Evolutionary conservation across 2,329 filamentous ascomycete species (phyloP).

Genomic region (Chaetomiaceae sp.): DNA sequence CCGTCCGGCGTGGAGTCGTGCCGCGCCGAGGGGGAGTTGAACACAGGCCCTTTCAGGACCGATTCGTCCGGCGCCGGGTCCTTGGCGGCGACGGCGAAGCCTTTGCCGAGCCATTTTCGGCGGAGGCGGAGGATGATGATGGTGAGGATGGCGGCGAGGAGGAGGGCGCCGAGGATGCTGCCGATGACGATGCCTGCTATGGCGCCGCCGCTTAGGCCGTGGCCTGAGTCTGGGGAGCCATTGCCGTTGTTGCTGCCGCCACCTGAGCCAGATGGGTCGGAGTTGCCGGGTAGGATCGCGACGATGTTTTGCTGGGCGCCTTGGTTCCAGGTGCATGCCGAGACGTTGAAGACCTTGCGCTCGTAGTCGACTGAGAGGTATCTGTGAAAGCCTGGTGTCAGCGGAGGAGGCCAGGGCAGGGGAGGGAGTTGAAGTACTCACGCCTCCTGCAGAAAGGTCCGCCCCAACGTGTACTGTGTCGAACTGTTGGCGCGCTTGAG

Average conservation of each 20-base stretch:
- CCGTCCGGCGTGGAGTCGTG: constrained; percentile 19
- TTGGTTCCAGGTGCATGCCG: constrained; percentile 34
- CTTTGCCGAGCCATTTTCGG: constrained; percentile 22
- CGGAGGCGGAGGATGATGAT: constrained; percentile 24
- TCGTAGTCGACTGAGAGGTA: constrained; percentile 39
- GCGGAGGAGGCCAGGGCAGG: neutral
- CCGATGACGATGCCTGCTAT: constrained; percentile 29
- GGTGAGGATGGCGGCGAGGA: constrained; percentile 19
- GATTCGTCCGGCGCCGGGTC: constrained; percentile 26
- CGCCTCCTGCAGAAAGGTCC: constrained; percentile 36
- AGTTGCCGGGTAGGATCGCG: constrained; percentile 28
- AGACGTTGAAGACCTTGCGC: constrained; percentile 37
- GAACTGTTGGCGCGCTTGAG: constrained; percentile 33
- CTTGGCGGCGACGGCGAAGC: constrained; percentile 17
- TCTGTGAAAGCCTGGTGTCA: constrained; percentile 14
- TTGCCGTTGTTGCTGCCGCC: too few species aligned
- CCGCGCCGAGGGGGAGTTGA: constrained; percentile 24
- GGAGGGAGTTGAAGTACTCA: constrained; percentile 16
- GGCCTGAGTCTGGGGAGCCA: neutral
- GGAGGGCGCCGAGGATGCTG: constrained; percentile 14
- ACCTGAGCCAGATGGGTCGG: neutral
- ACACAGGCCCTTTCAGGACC: constrained; percentile 30
- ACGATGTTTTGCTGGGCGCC: constrained; percentile 33
- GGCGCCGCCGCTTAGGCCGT: constrained; percentile 22
- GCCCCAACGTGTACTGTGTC: constrained; percentile 34